Evolutionary conservation across 2,329 filamentous ascomycete species (phyloP), one percentile per base, ranked within the genome.

Genomic region (Teratosphaeria viscida): DNA sequence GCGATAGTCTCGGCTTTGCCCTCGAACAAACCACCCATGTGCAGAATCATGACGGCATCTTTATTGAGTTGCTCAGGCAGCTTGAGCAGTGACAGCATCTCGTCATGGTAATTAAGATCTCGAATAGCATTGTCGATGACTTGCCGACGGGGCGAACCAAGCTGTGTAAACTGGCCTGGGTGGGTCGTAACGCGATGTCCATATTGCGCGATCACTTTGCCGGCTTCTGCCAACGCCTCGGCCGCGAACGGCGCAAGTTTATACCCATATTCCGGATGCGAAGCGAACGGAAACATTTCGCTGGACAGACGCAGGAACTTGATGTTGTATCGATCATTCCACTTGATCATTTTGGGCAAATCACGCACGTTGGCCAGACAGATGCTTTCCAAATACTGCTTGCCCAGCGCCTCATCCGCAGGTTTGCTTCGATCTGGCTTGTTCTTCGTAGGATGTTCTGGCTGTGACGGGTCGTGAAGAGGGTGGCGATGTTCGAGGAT

Each of bases 231-330:
- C 10, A 97, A 78, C 0, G 82, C 85, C 14, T 91, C 86, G 0
- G 88, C 84, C 0, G 92, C 92, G 71, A 96, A 96, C 0, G 89
- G 87, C 0, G 85, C 86, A 12, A 97, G 79, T 65, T 84, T 87
- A 73, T 97, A 97, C 0, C 92, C 92, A 65, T 95, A 87, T 62
- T 90, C 87, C 27, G 83, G 81, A 68, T 97, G 92, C 64, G 89
- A 95, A 1, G 92, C 92, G 72, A 96, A 96, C 0, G 92, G 92
- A 64, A 97, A 97, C 89, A 96, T 96, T 67, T 96, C 92, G 58
- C 90, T 95, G 66, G 90, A 95, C 23, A 97, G 78, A 1, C 92
- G 84, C 83, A 97, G 84, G 72, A 97, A 96, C 66, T 85, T 92
- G 74, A 97, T 97, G 47, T 87, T 86, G 64, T 92, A 96, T 65